Percentiles rank a stretch among this genome's conserved stretches.
phyloP scores from a whole-genome alignment of 176 grass and related monocot species.

The Hyparrhenia diplandra region DNA sequence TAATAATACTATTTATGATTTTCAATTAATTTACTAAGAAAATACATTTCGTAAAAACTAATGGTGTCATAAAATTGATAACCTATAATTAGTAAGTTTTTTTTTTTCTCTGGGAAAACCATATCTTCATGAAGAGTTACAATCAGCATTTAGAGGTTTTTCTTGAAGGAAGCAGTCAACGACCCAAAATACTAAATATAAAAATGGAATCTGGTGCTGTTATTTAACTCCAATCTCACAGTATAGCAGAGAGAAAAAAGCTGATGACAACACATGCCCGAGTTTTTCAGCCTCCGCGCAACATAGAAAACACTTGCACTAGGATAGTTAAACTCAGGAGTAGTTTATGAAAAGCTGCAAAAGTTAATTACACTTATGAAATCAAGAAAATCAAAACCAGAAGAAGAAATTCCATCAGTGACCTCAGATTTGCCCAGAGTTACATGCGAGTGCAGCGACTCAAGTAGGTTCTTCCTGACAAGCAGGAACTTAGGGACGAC shows the following conservation, averaged over 20 bases:
- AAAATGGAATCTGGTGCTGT: too few relatives aligned
- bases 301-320: constrained; percentile 7
- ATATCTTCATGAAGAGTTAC: too few relatives aligned
- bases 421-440: constrained; percentile 18
- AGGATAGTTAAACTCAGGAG: constrained; percentile 53
- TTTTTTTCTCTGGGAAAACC: too few relatives aligned
- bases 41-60: too few relatives aligned
- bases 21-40: too few relatives aligned
- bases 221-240: constrained; percentile 40
- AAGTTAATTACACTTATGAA: neutral
- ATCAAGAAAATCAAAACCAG: neutral
- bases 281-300: constrained; percentile 44
- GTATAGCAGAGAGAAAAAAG: constrained; percentile 32
- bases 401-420: neutral
- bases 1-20: too few relatives aligned
- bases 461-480: constrained; percentile 47
- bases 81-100: too few relatives aligned
- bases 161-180: too few relatives aligned
- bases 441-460: constrained; percentile 27
- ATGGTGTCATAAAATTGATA: too few relatives aligned
- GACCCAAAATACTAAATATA: too few relatives aligned
- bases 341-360: neutral
- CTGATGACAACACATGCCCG: constrained; percentile 56
- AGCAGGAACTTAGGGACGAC: constrained; percentile 36
- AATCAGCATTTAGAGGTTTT: too few relatives aligned